A percentile compares a stretch with the other conserved stretches of the same genome.
Conservation (phyloP, 495 filamentous ascomycete genomes). For the Trypethelium eluteriae region DNA sequence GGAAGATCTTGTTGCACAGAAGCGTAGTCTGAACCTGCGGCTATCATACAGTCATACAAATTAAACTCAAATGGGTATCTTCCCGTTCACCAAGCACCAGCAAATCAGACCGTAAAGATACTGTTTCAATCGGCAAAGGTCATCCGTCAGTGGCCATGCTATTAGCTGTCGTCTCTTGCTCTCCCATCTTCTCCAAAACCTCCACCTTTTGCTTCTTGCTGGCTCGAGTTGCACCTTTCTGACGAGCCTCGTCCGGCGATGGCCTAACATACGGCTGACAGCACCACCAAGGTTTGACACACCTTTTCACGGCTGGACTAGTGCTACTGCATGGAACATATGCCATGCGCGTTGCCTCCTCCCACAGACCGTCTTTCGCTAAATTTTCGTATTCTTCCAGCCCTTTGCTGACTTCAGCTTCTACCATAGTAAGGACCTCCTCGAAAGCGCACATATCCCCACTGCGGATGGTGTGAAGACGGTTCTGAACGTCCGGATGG, state of each 20-base stretch:
- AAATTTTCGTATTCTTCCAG: conserved; percentile 62
- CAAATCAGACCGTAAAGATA: neutral
- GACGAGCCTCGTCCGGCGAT: conserved; percentile 78
- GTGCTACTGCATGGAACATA: conserved; percentile 45
- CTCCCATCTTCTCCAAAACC: conserved; percentile 25
- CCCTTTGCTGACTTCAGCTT: conserved; percentile 62
- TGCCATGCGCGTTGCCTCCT: conserved; percentile 17
- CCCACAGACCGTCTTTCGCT: conserved; percentile 28
- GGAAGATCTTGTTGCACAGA: neutral
- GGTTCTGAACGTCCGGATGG: conserved; percentile 74
- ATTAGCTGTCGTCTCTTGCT: neutral
- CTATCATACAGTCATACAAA: neutral
- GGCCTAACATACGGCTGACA: conserved; percentile 87
- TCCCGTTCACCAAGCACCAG: neutral
- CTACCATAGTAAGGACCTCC: conserved; percentile 56
- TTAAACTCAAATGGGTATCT: neutral
- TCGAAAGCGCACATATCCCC: conserved; percentile 69
- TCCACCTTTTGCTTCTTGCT: conserved; percentile 49
- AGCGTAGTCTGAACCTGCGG: neutral
- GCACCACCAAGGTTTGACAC: conserved; percentile 80
- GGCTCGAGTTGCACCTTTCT: conserved; percentile 64
- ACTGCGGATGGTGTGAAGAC: conserved; percentile 56
- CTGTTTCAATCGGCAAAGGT: too few relatives aligned
- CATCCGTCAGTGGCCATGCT: neutral
- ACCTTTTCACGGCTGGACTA: conserved; percentile 57